Conservation (phyloP, 2,329 filamentous ascomycete species). For the Dothiorella sarmentorum region DNA sequence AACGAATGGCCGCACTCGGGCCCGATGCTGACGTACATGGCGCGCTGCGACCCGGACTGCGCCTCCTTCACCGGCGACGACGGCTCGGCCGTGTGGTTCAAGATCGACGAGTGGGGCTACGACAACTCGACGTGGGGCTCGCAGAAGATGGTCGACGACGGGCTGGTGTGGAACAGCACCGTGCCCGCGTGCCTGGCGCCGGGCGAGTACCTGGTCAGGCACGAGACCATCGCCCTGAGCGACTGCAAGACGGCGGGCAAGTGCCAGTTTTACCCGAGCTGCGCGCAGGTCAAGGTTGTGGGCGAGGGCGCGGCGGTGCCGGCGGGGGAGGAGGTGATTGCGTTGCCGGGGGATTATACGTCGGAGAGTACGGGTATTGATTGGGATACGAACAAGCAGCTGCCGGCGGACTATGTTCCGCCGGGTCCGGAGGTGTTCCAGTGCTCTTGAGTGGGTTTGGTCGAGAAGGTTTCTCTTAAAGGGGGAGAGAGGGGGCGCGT, state of each 20-base stretch:
- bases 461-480: no score
- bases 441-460: no score
- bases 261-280: conserved; percentile 45
- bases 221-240: conserved; percentile 40
- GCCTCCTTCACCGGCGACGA: conserved; percentile 33
- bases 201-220: conserved; percentile 42
- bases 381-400: conserved; percentile 5
- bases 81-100: conserved; percentile 37
- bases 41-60: conserved; percentile 26
- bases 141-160: conserved; percentile 19
- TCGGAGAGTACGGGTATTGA: not conserved
- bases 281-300: conserved; percentile 34
- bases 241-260: conserved; percentile 39
- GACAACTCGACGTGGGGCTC: conserved; percentile 31
- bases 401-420: not conserved
- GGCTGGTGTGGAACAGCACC: conserved; percentile 20
- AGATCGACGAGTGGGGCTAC: conserved; percentile 39
- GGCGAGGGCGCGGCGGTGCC: conserved; percentile 7
- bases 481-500: not conserved
- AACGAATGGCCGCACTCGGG: conserved; percentile 39
- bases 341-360: not conserved
- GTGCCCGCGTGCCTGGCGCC: conserved; percentile 26
- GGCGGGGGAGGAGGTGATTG: not conserved
- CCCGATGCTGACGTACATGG: conserved; percentile 37
- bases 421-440: not conserved